Evolutionary conservation across 129 eudicot species (phyloP).

Genomic region (Flaveria sonorensis): DNA sequence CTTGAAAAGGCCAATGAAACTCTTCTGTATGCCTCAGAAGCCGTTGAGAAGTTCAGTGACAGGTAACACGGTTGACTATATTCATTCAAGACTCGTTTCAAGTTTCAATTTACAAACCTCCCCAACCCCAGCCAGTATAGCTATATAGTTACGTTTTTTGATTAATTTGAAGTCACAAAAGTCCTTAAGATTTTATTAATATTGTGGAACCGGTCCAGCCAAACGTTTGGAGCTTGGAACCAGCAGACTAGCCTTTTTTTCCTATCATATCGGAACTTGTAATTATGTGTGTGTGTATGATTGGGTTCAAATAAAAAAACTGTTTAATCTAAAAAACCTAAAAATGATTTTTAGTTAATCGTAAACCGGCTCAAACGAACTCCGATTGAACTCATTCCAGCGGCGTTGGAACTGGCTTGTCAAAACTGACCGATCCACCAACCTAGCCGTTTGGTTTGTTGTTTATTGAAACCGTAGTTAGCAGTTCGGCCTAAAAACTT

Average conservation of each 20-base stretch:
- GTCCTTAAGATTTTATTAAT: neutral
- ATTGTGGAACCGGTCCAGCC: neutral
- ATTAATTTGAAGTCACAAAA: neutral
- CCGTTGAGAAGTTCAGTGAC: conserved; percentile 90
- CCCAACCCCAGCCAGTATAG: neutral
- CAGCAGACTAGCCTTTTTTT: neutral
- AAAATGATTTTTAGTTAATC: too few species aligned
- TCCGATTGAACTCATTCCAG: too few species aligned
- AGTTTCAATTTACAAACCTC: neutral
- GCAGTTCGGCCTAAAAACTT: neutral
- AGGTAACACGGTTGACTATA: conserved; percentile 48
- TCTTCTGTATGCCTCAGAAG: conserved; percentile 94
- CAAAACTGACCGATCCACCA: too few species aligned
- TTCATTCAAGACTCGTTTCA: conserved; percentile 1
- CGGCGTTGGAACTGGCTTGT: too few species aligned
- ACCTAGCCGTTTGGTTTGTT: too few species aligned
- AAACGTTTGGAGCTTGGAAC: neutral
- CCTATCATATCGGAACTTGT: neutral
- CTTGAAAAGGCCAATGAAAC: conserved; percentile 94
- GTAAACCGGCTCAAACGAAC: too few species aligned
- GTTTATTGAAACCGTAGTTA: neutral
- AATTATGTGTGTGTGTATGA: too few species aligned
- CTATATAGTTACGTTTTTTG: neutral
- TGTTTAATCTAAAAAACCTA: too few species aligned
- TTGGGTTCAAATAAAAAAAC: too few species aligned